Evolutionary conservation across 305 asterid species (phyloP), one percentile per base, ranked within the genome.

Genomic region (Vinca major): DNA sequence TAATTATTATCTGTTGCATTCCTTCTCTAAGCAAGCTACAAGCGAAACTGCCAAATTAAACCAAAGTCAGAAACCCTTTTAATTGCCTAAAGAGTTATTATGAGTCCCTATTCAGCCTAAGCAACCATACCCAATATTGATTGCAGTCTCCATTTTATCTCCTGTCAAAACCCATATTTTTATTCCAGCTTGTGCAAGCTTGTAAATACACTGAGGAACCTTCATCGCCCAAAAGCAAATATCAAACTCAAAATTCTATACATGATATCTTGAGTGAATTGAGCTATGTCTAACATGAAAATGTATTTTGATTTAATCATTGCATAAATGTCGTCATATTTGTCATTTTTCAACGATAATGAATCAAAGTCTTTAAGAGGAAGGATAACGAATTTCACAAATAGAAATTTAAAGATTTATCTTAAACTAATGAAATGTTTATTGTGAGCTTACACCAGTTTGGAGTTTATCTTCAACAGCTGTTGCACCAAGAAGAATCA

Each of bases 131-230:
- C 98, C 96, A 65, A 89, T 89, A 74, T 92, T 92, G 76, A 92
- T 86, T 16, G 98, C 97, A 1, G 97, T 92, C 84, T 92, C 98
- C 98, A 89, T 92, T 82, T 92, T 88, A 73, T 92, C 98, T 55
- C 98, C 98, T 0, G 98, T 92, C 81, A 92, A 84, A 74, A 92
- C 95, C 98, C 98, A 92, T 63, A 89, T 80, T 80, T 86, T 92
- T 56, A 89, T 80, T 62, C 98, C 97, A 61, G 98, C 96, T 53
- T 54, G 71, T 78, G 82, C 87, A 41, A 92, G 96, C 77, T 85
- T 92, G 67, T 80, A 78, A 48, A 92, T 92, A 82, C 98, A 92
- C 81, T 87, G 89, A 21, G 98, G 95, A 75, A 92, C 98, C 98
- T 92, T 58, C 63, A 74, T 67, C 12, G 16, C 7, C 36, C 51